Conservation (phyloP, 1,139 yeast genomes). For the Lodderomyces orthopsilosis region DNA sequence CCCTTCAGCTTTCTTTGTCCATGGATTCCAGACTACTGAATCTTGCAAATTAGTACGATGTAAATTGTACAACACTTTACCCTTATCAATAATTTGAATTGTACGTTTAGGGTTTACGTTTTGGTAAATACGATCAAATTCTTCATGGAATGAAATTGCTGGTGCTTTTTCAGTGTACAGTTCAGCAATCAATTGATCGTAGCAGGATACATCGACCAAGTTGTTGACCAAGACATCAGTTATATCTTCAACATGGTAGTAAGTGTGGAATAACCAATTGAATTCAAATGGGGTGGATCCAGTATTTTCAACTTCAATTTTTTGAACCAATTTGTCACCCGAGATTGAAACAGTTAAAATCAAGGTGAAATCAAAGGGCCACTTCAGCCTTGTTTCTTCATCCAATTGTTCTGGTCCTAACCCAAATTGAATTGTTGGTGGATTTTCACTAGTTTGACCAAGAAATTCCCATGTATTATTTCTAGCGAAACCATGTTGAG, state of each 20-base stretch:
- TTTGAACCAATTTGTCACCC: constrained; percentile 55
- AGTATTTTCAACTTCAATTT: constrained; percentile 72
- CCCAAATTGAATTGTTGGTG: constrained; percentile 81
- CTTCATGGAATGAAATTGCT: constrained; percentile 69
- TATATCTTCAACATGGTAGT: constrained; percentile 71
- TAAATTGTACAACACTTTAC: constrained; percentile 66
- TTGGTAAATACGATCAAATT: constrained; percentile 80
- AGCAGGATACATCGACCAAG: constrained; percentile 65
- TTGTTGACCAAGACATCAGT: constrained; percentile 76
- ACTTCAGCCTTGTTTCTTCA: constrained; percentile 54
- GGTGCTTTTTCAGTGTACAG: constrained; percentile 70
- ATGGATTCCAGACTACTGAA: constrained; percentile 97
- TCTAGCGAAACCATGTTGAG: constrained; percentile 97
- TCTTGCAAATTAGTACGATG: constrained; percentile 72
- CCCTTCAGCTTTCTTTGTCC: constrained; percentile 75
- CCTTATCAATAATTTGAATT: constrained; percentile 64
- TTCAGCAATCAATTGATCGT: constrained; percentile 68
- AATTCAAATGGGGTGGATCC: constrained; percentile 68
- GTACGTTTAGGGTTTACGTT: constrained; percentile 52
- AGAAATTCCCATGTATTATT: constrained; percentile 87
- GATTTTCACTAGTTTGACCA: constrained; percentile 63
- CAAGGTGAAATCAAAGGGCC: constrained; percentile 71
- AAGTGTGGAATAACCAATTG: constrained; percentile 96
- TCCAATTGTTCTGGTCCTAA: constrained; percentile 80
- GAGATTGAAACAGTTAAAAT: constrained; percentile 63